These are phyloP conservation scores for Umbelopsis ramanniana DNA, from an alignment of 192 early-diverging fungal species.

Conservation along the genomic window DNA sequence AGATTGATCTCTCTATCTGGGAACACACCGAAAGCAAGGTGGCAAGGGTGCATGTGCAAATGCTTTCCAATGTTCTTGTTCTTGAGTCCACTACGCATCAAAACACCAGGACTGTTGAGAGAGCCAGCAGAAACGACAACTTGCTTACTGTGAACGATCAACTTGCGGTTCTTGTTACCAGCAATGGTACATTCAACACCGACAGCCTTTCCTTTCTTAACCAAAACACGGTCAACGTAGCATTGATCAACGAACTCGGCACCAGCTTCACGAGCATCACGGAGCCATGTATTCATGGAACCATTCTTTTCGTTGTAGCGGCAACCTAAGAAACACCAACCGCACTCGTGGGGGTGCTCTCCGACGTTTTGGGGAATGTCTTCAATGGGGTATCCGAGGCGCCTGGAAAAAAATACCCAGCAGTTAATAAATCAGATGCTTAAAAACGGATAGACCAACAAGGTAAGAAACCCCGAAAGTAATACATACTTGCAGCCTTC, in stretches of 20 bases:
- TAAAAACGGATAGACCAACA: background rate
- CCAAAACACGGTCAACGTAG: slow-evolving; percentile 59
- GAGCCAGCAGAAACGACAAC: slow-evolving; percentile 69
- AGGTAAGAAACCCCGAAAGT: background rate
- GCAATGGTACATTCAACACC: slow-evolving; percentile 52
- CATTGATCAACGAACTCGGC: slow-evolving; percentile 63
- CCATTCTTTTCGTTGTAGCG: slow-evolving; percentile 73
- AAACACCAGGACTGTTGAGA: slow-evolving; percentile 66
- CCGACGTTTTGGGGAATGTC: slow-evolving; percentile 73
- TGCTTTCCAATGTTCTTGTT: slow-evolving; percentile 73
- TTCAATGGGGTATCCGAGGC: slow-evolving; percentile 59
- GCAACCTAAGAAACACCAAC: slow-evolving; percentile 73
- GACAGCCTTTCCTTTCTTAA: slow-evolving; percentile 54
- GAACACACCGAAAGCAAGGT: slow-evolving; percentile 67
- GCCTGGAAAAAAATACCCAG: slow-evolving; percentile 25
- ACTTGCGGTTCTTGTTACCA: slow-evolving; percentile 28
- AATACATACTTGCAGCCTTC: slow-evolving; percentile 64
- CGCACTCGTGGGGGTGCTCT: slow-evolving; percentile 56
- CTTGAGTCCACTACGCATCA: slow-evolving; percentile 67
- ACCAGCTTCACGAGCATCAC: slow-evolving; percentile 66
- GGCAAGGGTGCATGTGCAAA: slow-evolving; percentile 66
- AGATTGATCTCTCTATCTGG: slow-evolving; percentile 47
- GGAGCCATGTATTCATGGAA: slow-evolving; percentile 66
- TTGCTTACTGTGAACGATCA: slow-evolving; percentile 54
- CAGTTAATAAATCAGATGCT: background rate